A percentile compares a stretch with the other conserved stretches of the same genome.
Conservation (phyloP, 2,329 filamentous ascomycete species). For the Penicillium sp. region DNA sequence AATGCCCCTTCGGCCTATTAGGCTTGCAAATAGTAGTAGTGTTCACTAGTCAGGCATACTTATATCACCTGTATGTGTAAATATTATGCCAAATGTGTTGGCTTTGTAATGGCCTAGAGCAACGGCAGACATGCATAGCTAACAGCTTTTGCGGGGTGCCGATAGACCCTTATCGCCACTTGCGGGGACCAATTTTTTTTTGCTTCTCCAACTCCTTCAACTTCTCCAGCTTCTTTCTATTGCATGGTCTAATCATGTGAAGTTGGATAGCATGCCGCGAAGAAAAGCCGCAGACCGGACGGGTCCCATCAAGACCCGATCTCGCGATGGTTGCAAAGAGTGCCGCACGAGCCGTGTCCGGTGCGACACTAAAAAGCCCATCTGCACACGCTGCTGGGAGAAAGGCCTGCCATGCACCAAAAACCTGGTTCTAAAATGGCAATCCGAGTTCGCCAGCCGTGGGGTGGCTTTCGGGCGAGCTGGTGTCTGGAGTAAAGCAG, state of each 20-base stretch:
- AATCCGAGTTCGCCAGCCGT: constrained; percentile 43
- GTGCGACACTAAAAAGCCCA: constrained; percentile 43
- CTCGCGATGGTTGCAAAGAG: constrained; percentile 43
- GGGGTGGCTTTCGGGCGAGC: constrained; percentile 47
- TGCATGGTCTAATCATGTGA: constrained; percentile 28
- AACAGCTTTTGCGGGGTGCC: constrained; percentile 3
- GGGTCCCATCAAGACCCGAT: constrained; percentile 41
- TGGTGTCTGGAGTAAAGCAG: constrained; percentile 43
- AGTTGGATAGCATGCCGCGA: constrained; percentile 33
- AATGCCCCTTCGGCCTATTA: too few relatives aligned
- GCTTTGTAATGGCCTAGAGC: neutral
- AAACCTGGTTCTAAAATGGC: constrained; percentile 41
- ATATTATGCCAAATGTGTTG: too few relatives aligned
- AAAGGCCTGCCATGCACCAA: constrained; percentile 40
- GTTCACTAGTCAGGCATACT: too few relatives aligned
- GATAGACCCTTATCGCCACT: constrained; percentile 9
- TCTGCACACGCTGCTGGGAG: constrained; percentile 40
- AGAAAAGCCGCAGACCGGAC: constrained; percentile 39
- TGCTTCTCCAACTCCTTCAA: neutral
- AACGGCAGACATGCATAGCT: neutral
- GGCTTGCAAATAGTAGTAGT: too few relatives aligned
- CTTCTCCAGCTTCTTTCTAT: neutral
- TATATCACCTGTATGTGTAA: too few relatives aligned
- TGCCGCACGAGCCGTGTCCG: constrained; percentile 45
- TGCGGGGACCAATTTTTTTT: constrained; percentile 3